Percentiles rank a stretch among this genome's conserved stretches.
Evolutionary conservation across 1,284 basidiomycete genomes (phyloP).

Genomic region (Rhizoctonia solani): DNA sequence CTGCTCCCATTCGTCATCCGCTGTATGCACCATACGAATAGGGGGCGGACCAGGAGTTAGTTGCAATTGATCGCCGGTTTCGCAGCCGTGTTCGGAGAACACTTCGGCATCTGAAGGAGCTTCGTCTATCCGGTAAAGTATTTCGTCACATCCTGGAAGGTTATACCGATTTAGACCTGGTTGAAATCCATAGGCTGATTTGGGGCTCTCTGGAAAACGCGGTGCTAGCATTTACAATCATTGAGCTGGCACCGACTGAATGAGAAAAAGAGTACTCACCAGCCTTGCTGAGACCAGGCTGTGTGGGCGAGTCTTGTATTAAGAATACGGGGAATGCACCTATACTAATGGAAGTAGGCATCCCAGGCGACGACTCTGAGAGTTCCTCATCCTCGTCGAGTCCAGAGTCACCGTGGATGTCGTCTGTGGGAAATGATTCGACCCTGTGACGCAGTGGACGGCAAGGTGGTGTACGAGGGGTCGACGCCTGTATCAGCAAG

Average conservation of each 20-base stretch:
- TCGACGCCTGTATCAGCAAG: neutral
- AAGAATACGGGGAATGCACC: constrained; percentile 24
- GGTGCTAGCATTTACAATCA: constrained; percentile 4
- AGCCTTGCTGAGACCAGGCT: neutral
- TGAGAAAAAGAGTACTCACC: neutral
- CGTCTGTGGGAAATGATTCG: constrained; percentile 27
- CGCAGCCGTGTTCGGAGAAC: neutral
- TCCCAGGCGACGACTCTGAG: neutral
- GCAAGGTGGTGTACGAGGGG: neutral
- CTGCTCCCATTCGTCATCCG: neutral
- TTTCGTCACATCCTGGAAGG: neutral
- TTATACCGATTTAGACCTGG: neutral
- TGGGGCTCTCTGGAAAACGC: constrained; percentile 26
- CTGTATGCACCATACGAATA: neutral
- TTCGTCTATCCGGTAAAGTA: neutral
- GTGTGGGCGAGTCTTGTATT: constrained; percentile 11
- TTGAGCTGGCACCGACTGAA: neutral
- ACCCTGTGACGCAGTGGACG: neutral
- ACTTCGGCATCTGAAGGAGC: neutral
- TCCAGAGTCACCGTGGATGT: neutral
- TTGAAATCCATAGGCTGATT: constrained; percentile 13
- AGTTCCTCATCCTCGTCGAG: neutral
- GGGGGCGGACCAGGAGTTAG: neutral
- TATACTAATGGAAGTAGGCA: constrained; percentile 19
- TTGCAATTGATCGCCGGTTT: neutral